Evolutionary conservation across 768 basidiomycete species (phyloP), one percentile per base, ranked within the genome.

Genomic region (Suillus plorans): DNA sequence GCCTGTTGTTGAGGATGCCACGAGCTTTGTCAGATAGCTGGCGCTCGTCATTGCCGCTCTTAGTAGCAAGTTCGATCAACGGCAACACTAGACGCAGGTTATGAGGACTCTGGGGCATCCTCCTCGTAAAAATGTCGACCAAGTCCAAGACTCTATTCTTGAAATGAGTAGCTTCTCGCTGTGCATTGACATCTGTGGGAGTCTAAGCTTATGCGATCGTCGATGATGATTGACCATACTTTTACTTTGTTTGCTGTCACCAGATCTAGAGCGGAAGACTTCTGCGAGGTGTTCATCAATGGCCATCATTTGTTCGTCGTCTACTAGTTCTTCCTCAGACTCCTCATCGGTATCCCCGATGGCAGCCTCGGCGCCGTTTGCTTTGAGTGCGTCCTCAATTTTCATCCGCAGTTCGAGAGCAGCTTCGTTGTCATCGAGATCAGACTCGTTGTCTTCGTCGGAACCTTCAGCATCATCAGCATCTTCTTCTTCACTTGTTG

Each of bases 231-330:
- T 55, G 18, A n/a, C 36, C 39, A 10, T 61, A 91, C 93, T 86
- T 82, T 90, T 92, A 61, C 82, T 84, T 44, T 79, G 78, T 71
- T 86, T 88, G 74, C 82, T 85, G 62, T 85, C 87, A 63, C 82
- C 81, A 28, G 84, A 79, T 65, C 87, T 86, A 37, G 88, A 82
- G 64, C 85, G 85, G 85, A 99, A 97, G 37, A 95, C 89, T 60
- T 89, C 86, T 5, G 92, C 94, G 8, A 99, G 86, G 72, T 97
- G 91, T 58, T 92, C 91, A 72, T 99, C 97, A 34, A 99, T 86
- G 41, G 91, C 91, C 83, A 99, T 89, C 97, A 99, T 99, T 78
- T 97, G 94, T 31, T 99, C 96, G 72, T 99, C 97, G 73, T 97
- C 92, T 89, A 97, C 90, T 36, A 89, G 78, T 57, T 91, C 90